These are phyloP conservation scores for Zea luxurians DNA, from an alignment of 176 grass and related monocot species.

Conservation along the genomic window DNA sequence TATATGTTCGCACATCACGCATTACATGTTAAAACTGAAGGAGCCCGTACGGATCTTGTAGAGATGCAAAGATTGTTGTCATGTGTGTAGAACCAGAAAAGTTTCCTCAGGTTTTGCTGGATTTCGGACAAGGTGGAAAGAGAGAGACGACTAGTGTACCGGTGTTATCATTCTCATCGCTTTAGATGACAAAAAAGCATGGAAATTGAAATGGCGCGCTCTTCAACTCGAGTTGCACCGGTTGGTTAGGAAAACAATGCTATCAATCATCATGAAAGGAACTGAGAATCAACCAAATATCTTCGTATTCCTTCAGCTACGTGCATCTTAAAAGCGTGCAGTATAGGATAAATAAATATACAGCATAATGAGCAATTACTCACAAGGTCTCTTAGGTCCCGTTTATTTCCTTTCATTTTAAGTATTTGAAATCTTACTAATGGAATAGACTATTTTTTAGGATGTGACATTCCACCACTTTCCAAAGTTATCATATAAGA, in stretches of 20 bases:
- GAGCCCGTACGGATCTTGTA: conserved; percentile 4
- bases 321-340: too few relatives aligned
- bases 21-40: neutral
- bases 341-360: too few relatives aligned
- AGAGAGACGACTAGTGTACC: neutral
- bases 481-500: too few relatives aligned
- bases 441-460: too few relatives aligned
- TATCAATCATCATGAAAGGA: neutral
- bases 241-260: neutral
- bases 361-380: too few relatives aligned
- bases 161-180: conserved; percentile 10
- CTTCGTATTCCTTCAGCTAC: neutral
- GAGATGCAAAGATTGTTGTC: conserved; percentile 17
- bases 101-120: conserved; percentile 17
- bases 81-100: neutral
- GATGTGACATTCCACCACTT: too few relatives aligned
- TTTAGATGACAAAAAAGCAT: conserved; percentile 31
- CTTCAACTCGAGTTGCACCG: neutral
- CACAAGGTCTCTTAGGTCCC: too few relatives aligned
- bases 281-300: neutral
- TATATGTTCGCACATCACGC: conserved; percentile 18
- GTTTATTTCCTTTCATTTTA: too few relatives aligned
- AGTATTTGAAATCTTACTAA: too few relatives aligned
- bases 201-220: neutral
- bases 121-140: conserved; percentile 8